These are phyloP conservation scores for Globisporangium carolinianum DNA, from an alignment of 352 stramenopile species.

Conservation along the genomic window DNA sequence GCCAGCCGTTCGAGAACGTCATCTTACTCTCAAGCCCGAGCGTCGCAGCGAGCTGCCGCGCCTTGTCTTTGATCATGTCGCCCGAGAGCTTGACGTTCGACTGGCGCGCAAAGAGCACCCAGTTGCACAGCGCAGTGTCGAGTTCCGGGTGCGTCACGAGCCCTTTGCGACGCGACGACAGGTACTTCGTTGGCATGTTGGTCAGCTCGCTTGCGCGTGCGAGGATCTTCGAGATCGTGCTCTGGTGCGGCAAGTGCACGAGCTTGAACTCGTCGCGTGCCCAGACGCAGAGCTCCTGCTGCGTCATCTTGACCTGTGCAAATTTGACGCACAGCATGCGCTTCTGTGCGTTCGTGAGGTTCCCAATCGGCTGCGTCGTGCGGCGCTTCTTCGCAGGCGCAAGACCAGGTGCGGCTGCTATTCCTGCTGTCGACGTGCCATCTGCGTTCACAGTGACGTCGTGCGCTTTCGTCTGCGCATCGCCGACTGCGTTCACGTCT, in stretches of 20 bases:
- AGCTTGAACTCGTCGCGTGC: slow-evolving; percentile 55
- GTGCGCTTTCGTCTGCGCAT: too few species aligned
- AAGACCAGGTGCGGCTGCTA: too few species aligned
- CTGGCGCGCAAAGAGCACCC: slow-evolving; percentile 41
- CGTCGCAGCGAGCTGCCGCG: slow-evolving; percentile 27
- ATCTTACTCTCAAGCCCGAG: slow-evolving; percentile 39
- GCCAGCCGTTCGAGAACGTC: slow-evolving; percentile 60
- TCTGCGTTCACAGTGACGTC: too few species aligned
- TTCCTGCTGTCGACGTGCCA: too few species aligned
- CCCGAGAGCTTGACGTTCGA: slow-evolving; percentile 45
- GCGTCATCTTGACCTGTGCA: slow-evolving; percentile 47
- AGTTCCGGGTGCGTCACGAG: slow-evolving; percentile 49
- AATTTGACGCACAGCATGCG: slow-evolving; percentile 53
- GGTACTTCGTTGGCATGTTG: slow-evolving; percentile 38
- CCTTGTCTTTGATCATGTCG: slow-evolving; percentile 58
- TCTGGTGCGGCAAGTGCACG: slow-evolving; percentile 44
- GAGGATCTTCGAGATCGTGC: slow-evolving; percentile 63
- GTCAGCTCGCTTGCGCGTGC: slow-evolving; percentile 34
- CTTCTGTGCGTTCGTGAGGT: slow-evolving; percentile 59
- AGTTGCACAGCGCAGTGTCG: slow-evolving; percentile 56
- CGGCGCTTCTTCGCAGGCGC: slow-evolving; percentile 29
- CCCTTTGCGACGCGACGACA: slow-evolving; percentile 28
- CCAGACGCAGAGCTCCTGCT: slow-evolving; percentile 57
- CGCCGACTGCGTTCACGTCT: too few species aligned
- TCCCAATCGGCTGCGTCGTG: slow-evolving; percentile 41